A percentile compares a stretch with the other conserved stretches of the same genome.
phyloP scores from a whole-genome alignment of 225 moss, liverwort and hornwort genomes.

The Marchantia polymorpha region DNA sequence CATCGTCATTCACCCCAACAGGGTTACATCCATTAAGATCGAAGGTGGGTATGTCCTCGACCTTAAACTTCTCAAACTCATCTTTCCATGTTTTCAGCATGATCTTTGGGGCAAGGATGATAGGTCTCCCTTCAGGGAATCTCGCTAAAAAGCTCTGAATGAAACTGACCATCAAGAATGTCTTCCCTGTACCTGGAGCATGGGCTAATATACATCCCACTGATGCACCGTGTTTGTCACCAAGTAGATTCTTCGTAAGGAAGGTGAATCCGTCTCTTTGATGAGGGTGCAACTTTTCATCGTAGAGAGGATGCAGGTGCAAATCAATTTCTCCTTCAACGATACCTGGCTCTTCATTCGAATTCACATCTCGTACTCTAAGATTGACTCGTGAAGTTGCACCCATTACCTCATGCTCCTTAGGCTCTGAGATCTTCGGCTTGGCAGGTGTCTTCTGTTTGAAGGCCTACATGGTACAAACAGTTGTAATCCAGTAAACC shows the following conservation, averaged over 20 bases:
- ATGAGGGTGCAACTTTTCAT: slow-evolving; percentile 59
- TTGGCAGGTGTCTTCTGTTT: background rate
- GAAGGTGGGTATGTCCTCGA: slow-evolving; percentile 54
- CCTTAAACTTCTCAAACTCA: slow-evolving; percentile 72
- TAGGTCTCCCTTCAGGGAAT: slow-evolving; percentile 57
- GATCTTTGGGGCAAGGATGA: slow-evolving; percentile 91
- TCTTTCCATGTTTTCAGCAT: slow-evolving; percentile 75
- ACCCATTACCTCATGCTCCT: slow-evolving; percentile 3
- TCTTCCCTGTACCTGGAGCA: slow-evolving; percentile 96
- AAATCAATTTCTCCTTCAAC: slow-evolving; percentile 11
- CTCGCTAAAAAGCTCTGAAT: slow-evolving; percentile 77
- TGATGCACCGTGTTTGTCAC: slow-evolving; percentile 43
- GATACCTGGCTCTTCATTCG: background rate
- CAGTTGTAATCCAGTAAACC: background rate
- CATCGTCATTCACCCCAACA: slow-evolving; percentile 22
- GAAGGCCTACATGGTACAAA: background rate
- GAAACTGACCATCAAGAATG: slow-evolving; percentile 73
- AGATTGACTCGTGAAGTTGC: slow-evolving; percentile 14
- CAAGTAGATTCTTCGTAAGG: slow-evolving; percentile 59
- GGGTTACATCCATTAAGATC: slow-evolving; percentile 44
- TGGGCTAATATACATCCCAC: slow-evolving; percentile 92
- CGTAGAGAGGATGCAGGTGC: slow-evolving; percentile 52
- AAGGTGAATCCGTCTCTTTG: slow-evolving; percentile 81
- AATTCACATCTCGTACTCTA: background rate
- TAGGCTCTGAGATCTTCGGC: slow-evolving; percentile 7